Evolutionary conservation across 345 rosid species (phyloP), one percentile per base, ranked within the genome.

Genomic region (Eucalyptus curtisii): DNA sequence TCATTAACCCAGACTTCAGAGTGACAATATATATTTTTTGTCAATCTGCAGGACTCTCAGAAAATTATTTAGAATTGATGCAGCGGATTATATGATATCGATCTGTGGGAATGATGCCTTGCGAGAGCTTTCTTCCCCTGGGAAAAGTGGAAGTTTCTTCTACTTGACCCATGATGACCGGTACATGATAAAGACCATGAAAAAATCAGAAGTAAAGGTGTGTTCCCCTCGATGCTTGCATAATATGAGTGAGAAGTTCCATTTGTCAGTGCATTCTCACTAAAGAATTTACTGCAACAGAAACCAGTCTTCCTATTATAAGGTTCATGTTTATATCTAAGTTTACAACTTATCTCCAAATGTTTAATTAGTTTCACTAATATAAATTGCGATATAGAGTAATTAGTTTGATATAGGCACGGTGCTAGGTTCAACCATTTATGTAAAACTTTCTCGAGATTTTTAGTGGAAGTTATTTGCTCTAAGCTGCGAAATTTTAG

Each of bases 141-240:
- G 99, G 55, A 98, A 98, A 92, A 98, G 99, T 91, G 99, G 99
- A 89, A 96, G 99, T 88, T 98, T 97, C 88, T 98, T 98, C 92
- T 98, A 97, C 92, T 89, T 98, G 85, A 98, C 99, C 47, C 93
- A 95, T 81, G 99, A 98, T 90, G 99, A 98, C 85, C 93, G 95
- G 14, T 98, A 98, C 94, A 98, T 98, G 99, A 97, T 98, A 85
- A 98, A 98, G 94, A 98, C 99, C 7, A 93, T 98, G 96, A 98
- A 94, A 93, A 98, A 98, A 92, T 95, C 99, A 33, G 99, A 98
- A 97, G 97, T 93, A 27, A 98, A 98, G 93, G 99, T 95, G 89
- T 90, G 93, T 88, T 86, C 19, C 61, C 84, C 84, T 76, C 84
- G 47, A 40, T 40, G 30, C 84, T 76, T 76, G 30, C 84, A 20